Evolutionary conservation across 495 filamentous ascomycete genomes (phyloP).

Genomic region (Annulohypoxylon stygium): DNA sequence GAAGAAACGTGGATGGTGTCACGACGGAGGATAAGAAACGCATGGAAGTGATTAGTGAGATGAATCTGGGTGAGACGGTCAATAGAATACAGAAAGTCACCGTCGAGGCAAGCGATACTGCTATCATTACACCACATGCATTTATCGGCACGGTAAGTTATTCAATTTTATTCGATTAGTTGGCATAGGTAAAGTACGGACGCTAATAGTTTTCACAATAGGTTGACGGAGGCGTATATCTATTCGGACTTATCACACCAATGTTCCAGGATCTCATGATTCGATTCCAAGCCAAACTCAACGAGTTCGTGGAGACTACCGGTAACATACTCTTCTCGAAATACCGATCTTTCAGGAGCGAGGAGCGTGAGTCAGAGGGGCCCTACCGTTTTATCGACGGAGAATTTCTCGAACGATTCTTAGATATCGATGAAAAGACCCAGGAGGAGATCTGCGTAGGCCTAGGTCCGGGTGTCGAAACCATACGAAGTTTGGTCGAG

Average conservation of each 20-base stretch:
- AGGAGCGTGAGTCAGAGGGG: conserved; percentile 75
- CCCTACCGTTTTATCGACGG: conserved; percentile 93
- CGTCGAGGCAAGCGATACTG: conserved; percentile 70
- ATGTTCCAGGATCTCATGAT: conserved; percentile 83
- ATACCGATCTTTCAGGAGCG: conserved; percentile 83
- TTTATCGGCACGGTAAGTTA: conserved; percentile 87
- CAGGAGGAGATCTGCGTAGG: conserved; percentile 76
- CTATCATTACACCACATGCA: conserved; percentile 81
- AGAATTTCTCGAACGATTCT: conserved; percentile 87
- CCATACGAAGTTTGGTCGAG: conserved; percentile 78
- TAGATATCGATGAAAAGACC: conserved; percentile 72
- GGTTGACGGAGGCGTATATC: conserved; percentile 92
- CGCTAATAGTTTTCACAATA: conserved; percentile 55
- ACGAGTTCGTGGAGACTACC: conserved; percentile 70
- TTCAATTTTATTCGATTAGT: not conserved
- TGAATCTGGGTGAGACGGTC: conserved; percentile 90
- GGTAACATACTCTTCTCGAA: conserved; percentile 79
- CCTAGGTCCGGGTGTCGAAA: conserved; percentile 74
- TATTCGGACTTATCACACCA: conserved; percentile 81
- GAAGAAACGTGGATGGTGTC: conserved; percentile 76
- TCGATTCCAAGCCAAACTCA: conserved; percentile 78
- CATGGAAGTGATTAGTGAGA: conserved; percentile 81
- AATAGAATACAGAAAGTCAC: conserved; percentile 76
- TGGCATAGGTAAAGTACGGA: conserved; percentile 6
- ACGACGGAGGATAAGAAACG: conserved; percentile 77